phyloP scores from a whole-genome alignment of 2,329 filamentous ascomycete genomes.

The Beauveria sp. region DNA sequence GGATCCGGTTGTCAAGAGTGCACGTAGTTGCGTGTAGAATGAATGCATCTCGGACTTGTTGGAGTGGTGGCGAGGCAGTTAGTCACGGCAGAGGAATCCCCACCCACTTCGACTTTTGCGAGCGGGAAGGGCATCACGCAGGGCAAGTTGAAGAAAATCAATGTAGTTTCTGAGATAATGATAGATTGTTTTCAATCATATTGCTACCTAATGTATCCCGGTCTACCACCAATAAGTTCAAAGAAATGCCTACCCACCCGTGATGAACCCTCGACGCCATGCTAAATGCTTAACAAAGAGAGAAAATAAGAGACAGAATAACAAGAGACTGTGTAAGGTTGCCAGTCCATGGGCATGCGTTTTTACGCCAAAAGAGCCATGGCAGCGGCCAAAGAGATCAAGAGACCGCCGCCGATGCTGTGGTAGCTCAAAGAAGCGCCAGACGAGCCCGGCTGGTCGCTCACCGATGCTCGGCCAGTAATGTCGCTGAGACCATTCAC shows the following conservation, averaged over 20 bases:
- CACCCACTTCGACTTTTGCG: background rate
- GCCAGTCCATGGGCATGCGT: background rate
- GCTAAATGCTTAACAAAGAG: background rate
- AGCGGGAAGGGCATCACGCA: background rate
- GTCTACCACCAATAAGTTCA: background rate
- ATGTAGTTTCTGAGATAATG: too few species aligned
- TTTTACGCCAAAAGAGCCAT: background rate
- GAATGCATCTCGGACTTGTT: background rate
- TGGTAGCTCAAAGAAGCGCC: background rate
- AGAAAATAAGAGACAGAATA: background rate
- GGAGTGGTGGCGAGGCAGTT: background rate
- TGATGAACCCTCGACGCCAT: background rate
- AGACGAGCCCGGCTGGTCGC: slow-evolving; percentile 12
- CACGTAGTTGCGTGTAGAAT: background rate
- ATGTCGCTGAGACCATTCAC: slow-evolving; percentile 49
- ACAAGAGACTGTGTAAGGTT: background rate
- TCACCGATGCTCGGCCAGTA: slow-evolving; percentile 25
- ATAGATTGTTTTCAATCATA: background rate
- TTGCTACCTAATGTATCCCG: background rate
- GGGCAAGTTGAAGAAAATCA: background rate
- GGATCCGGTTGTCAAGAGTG: background rate
- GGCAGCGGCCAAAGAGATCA: background rate
- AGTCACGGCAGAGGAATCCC: background rate
- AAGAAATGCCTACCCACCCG: background rate
- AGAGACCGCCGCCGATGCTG: background rate